A percentile compares a stretch with the other conserved stretches of the same genome.
Evolutionary conservation across 2,329 filamentous ascomycete species (phyloP).

Genomic region (Nemania abortiva): DNA sequence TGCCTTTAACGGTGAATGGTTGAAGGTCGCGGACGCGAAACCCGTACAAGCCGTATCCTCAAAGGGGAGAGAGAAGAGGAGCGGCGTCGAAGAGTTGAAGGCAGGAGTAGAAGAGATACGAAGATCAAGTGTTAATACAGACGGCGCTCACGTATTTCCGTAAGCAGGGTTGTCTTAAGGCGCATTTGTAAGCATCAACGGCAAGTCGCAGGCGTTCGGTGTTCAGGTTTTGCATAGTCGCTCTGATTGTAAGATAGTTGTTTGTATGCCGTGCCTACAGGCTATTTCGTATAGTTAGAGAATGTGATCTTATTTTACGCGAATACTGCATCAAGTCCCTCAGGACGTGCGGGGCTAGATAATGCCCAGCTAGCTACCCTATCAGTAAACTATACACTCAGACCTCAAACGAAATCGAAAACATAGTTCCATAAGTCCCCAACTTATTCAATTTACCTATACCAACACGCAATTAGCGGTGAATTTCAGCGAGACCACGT

Average conservation of each 20-base stretch:
- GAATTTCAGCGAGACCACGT: background rate
- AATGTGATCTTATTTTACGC: background rate
- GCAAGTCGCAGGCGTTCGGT: conserved; percentile 23
- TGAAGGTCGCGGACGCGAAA: conserved; percentile 67
- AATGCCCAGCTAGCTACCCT: too few relatives aligned
- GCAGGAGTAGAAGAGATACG: conserved; percentile 39
- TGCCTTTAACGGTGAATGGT: conserved; percentile 97
- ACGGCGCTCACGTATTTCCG: background rate
- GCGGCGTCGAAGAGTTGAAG: conserved; percentile 42
- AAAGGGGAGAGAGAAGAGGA: conserved; percentile 43
- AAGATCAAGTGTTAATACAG: conserved; percentile 26
- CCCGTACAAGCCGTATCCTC: conserved; percentile 56
- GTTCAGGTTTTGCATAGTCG: background rate
- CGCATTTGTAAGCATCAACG: conserved; percentile 10
- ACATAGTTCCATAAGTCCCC: background rate
- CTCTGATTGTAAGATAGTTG: conserved; percentile 1
- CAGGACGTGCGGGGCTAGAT: conserved; percentile 1
- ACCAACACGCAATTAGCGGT: background rate
- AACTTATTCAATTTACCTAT: background rate
- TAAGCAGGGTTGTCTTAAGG: background rate
- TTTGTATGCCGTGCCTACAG: background rate
- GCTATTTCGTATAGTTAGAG: background rate
- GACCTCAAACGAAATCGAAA: background rate
- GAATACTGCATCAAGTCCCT: conserved; percentile 7
- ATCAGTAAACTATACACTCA: background rate